These are phyloP conservation scores for Lasiodiplodia theobromae DNA, from an alignment of 2,329 filamentous ascomycete genomes.

Conservation along the genomic window DNA sequence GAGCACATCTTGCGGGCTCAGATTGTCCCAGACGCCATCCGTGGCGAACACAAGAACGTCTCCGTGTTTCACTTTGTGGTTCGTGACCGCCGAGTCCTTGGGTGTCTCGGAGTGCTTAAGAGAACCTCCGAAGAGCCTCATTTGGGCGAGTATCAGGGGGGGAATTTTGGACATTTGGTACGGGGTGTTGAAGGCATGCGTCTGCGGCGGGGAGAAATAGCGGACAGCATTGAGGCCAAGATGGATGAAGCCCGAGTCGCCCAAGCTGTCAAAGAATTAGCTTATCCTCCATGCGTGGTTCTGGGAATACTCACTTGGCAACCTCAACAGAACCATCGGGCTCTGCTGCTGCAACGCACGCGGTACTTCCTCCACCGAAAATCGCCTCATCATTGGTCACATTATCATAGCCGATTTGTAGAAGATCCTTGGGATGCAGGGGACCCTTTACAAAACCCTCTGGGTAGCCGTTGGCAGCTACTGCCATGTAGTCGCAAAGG, in stretches of 20 bases:
- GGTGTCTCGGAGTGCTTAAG: conserved; percentile 81
- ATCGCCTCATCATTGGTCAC: conserved; percentile 78
- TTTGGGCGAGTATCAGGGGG: conserved; percentile 76
- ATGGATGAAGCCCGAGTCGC: conserved; percentile 92
- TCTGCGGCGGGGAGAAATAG: conserved; percentile 83
- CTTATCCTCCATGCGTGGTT: neutral
- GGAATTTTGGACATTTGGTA: conserved; percentile 93
- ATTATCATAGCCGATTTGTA: conserved; percentile 84
- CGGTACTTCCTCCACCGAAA: conserved; percentile 86
- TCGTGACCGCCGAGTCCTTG: conserved; percentile 80
- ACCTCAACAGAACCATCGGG: conserved; percentile 80
- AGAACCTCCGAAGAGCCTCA: conserved; percentile 76
- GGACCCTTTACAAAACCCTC: conserved; percentile 47
- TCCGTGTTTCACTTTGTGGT: conserved; percentile 80
- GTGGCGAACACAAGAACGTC: conserved; percentile 94
- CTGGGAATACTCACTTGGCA: conserved; percentile 67
- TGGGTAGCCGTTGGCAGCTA: conserved; percentile 69
- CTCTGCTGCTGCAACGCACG: conserved; percentile 81
- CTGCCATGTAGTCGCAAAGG: conserved; percentile 91
- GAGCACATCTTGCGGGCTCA: conserved; percentile 89
- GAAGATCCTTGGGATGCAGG: conserved; percentile 71
- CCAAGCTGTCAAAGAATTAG: conserved; percentile 60
- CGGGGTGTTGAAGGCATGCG: conserved; percentile 96
- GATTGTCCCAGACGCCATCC: conserved; percentile 95
- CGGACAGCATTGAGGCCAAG: conserved; percentile 86